Evolutionary conservation across 2,329 filamentous ascomycete genomes (phyloP), one percentile per base, ranked within the genome.

Genomic region (Grosmannia penicillata): DNA sequence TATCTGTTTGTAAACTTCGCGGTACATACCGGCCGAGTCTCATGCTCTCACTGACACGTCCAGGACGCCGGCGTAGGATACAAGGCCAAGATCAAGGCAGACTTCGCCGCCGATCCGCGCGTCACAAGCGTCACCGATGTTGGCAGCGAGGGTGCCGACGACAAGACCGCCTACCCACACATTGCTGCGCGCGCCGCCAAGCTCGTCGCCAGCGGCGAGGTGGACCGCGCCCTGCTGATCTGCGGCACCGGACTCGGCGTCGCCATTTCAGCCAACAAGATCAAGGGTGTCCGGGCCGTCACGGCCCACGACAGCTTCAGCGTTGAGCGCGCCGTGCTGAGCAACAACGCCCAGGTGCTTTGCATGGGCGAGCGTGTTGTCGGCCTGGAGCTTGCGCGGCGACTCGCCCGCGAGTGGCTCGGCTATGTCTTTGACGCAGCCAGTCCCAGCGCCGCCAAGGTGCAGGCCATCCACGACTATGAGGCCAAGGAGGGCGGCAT

Each of bases 241-340:
- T 93, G 84, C 61, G 84, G 85, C 3, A 93, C 85, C 0, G 85
- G 85, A 0, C 70, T 93, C 8, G 85, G 85, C 17, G 85, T 93
- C 8, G 84, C 85, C 49, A 93, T 93, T 54, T 64, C 74, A n/a
- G 85, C 85, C 47, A 93, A 93, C 68, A 93, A 93, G 58, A 75
- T 93, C 46, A 78, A 76, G 40, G 84, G 84, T 6, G 75, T 93
- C 44, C 68, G 84, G 19, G 85, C 85, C n/a, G 85, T 93, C 15
- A 93, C 84, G 6, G 85, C 85, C 1, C 85, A 93, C 56, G 85
- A 93, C 55, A 78, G 76, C 47, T 93, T 87, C 64, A 78, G 72
- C 40, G 82, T 93, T 6, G 84, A 93, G 67, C 64, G 83, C 36
- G 76, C 80, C 17, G 72, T 93, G 10, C 60, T 89, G 51, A 85